Percentiles rank a stretch among this genome's conserved stretches.
These are phyloP conservation scores for Phytophthora lateralis DNA, from an alignment of 352 stramenopile genomes.

Conservation along the genomic window DNA sequence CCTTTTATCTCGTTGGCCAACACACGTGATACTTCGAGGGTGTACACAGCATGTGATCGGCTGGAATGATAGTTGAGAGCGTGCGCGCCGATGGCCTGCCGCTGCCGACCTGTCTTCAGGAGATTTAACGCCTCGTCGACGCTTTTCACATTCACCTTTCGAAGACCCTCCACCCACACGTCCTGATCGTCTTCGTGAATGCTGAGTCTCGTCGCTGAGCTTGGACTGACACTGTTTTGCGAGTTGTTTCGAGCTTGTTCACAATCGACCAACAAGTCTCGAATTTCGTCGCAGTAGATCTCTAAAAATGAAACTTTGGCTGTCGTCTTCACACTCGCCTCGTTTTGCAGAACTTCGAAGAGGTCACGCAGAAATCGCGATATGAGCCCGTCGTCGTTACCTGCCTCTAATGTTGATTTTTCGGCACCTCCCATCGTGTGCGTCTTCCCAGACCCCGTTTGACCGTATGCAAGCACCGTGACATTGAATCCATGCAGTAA, in stretches of 20 bases:
- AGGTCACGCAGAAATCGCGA: slow-evolving; percentile 77
- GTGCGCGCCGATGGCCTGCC: slow-evolving; percentile 73
- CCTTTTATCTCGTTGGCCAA: slow-evolving; percentile 27
- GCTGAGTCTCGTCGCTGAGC: slow-evolving; percentile 33
- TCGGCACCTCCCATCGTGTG: slow-evolving; percentile 77
- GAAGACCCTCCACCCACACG: slow-evolving; percentile 75
- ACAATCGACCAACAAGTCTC: slow-evolving; percentile 87
- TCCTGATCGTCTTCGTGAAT: slow-evolving; percentile 51
- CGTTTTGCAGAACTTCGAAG: slow-evolving; percentile 47
- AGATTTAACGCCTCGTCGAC: slow-evolving; percentile 62
- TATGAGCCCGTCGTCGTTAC: slow-evolving; percentile 69
- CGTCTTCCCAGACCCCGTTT: slow-evolving; percentile 84
- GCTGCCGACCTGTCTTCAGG: slow-evolving; percentile 60
- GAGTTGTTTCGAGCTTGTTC: slow-evolving; percentile 20
- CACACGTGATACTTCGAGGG: slow-evolving; percentile 65
- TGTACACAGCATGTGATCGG: slow-evolving; percentile 87
- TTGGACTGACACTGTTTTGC: slow-evolving; percentile 35
- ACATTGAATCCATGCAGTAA: slow-evolving; percentile 89
- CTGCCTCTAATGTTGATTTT: slow-evolving; percentile 20
- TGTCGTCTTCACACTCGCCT: slow-evolving; percentile 32
- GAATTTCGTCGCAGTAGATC: slow-evolving; percentile 98
- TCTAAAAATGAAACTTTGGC: slow-evolving; percentile 90
- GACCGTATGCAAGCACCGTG: slow-evolving; percentile 82
- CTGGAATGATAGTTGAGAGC: slow-evolving; percentile 86
- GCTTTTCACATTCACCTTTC: slow-evolving; percentile 59